A percentile compares a stretch with the other conserved stretches of the same genome.
Evolutionary conservation across 768 basidiomycete species (phyloP).

Genomic region (Russula olivacea): DNA sequence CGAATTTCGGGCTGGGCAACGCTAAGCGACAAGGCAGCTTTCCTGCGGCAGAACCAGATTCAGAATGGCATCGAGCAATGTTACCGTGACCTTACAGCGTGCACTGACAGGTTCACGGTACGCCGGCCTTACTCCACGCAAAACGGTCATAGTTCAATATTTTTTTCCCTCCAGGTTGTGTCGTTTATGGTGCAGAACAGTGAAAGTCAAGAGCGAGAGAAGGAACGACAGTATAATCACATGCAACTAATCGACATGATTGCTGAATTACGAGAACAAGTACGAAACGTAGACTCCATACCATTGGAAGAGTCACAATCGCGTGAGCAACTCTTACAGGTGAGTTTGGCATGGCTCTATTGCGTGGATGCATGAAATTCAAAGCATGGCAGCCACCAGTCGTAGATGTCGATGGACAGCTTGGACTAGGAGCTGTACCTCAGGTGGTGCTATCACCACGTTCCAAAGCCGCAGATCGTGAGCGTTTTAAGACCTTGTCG

Average conservation of each 20-base stretch:
- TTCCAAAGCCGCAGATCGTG: slow-evolving; percentile 6
- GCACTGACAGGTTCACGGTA: slow-evolving; percentile 37
- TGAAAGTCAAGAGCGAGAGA: slow-evolving; percentile 1
- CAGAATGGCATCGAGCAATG: slow-evolving; percentile 37
- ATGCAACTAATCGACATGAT: too few relatives aligned
- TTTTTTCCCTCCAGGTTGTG: neutral
- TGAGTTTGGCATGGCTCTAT: neutral
- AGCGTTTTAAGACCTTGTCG: neutral
- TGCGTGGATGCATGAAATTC: neutral
- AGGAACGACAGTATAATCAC: slow-evolving; percentile 1
- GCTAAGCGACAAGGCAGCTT: slow-evolving; percentile 7
- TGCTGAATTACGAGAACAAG: neutral
- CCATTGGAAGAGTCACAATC: neutral
- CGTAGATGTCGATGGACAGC: neutral
- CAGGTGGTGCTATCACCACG: neutral
- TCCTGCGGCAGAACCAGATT: slow-evolving; percentile 38
- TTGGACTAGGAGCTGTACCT: neutral
- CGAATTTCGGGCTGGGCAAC: slow-evolving; percentile 1
- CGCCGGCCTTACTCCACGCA: slow-evolving; percentile 6
- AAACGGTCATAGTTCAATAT: neutral
- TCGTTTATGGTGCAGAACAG: neutral
- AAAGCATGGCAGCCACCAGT: neutral
- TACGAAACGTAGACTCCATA: neutral
- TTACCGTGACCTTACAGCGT: slow-evolving; percentile 36
- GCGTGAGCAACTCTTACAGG: neutral